phyloP scores from a whole-genome alignment of 2,329 filamentous ascomycete species.

The Alternaria viburni region DNA sequence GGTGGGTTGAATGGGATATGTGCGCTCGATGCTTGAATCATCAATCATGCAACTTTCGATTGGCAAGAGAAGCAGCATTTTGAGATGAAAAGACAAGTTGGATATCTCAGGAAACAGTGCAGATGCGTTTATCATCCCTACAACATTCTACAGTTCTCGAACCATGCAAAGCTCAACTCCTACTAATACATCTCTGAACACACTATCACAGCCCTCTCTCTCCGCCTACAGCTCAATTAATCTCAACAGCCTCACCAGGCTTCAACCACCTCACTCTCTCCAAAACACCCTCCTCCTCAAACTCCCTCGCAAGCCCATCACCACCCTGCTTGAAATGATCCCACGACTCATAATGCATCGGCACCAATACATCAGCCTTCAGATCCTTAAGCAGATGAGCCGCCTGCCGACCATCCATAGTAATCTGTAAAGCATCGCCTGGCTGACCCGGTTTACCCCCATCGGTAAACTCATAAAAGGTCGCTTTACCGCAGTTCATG shows the following conservation, averaged over 20 bases:
- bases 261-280: neutral
- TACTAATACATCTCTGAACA: neutral
- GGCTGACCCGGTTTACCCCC: neutral
- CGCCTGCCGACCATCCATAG: neutral
- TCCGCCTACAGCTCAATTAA: neutral
- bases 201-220: no score
- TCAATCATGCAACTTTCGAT: rapidly evolving
- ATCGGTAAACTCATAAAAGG: neutral
- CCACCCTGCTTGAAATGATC: neutral
- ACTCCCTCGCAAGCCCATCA: neutral
- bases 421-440: neutral
- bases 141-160: no score
- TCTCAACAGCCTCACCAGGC: neutral
- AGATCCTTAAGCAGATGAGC: neutral
- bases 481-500: neutral
- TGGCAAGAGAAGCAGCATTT: no score
- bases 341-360: neutral
- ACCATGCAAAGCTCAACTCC: neutral
- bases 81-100: no score
- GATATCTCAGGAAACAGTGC: no score
- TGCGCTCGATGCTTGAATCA: neutral
- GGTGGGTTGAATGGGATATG: neutral
- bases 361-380: neutral
- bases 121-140: no score
- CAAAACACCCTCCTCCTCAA: neutral